These are phyloP conservation scores for Phlebiopsis flavidoalba DNA, from an alignment of 768 basidiomycete species.

Conservation along the genomic window DNA sequence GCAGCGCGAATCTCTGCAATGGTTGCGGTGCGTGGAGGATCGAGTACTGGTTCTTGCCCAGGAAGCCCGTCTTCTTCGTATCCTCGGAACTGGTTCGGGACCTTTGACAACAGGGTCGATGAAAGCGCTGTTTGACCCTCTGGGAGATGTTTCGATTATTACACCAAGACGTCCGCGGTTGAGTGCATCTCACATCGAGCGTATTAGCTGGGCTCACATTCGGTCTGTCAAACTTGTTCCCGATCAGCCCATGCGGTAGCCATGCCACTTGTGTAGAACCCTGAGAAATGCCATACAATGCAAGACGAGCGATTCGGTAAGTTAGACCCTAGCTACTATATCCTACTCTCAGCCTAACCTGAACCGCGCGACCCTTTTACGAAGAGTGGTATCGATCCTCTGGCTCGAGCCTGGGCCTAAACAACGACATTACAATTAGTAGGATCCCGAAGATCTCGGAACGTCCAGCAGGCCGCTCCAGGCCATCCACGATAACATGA, in stretches of 20 bases:
- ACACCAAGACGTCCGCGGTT: too few relatives aligned
- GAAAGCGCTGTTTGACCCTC: too few relatives aligned
- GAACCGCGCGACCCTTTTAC: constrained; percentile 50
- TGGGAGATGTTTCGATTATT: too few relatives aligned
- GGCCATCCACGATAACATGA: neutral
- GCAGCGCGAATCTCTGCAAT: constrained; percentile 36
- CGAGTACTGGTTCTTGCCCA: too few relatives aligned
- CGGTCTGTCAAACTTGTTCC: constrained; percentile 49
- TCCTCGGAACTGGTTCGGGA: too few relatives aligned
- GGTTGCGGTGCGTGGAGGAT: constrained; percentile 23
- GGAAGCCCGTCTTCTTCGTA: constrained; percentile 28
- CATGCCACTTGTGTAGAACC: constrained; percentile 54
- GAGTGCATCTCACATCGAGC: constrained; percentile 34
- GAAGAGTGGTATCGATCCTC: constrained; percentile 51
- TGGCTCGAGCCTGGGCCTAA: constrained; percentile 37
- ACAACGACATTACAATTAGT: constrained; percentile 45
- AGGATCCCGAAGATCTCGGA: constrained; percentile 60
- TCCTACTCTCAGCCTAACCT: constrained; percentile 36
- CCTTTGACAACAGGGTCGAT: too few relatives aligned
- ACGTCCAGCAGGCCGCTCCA: too few relatives aligned
- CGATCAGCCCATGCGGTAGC: constrained; percentile 53
- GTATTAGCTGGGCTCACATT: too few relatives aligned
- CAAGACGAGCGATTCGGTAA: too few relatives aligned
- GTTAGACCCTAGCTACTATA: neutral
- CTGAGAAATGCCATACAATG: too few relatives aligned